A percentile compares a stretch with the other conserved stretches of the same genome.
Evolutionary conservation across 345 rosid genomes (phyloP).

Genomic region (Ceriops tagal): DNA sequence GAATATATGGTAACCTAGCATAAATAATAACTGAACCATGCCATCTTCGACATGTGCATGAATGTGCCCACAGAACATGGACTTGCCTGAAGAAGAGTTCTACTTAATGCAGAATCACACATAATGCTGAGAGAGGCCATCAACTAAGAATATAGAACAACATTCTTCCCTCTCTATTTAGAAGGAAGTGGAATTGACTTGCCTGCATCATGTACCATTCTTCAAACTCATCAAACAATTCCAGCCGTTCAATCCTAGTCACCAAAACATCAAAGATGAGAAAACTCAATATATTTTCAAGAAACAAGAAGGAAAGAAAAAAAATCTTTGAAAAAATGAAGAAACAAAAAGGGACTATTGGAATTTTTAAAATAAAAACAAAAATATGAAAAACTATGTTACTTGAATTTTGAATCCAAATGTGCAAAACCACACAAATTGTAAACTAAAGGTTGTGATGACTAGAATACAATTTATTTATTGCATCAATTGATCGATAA

Average conservation of each 20-base stretch:
- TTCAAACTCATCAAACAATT: conserved; percentile 92
- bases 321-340: background rate
- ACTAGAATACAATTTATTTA: no score
- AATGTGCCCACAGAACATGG: background rate
- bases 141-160: conserved; percentile 2
- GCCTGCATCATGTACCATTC: conserved; percentile 99
- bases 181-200: conserved; percentile 32
- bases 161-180: conserved; percentile 9
- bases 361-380: no score
- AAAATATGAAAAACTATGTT: no score
- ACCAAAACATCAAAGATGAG: conserved; percentile 28
- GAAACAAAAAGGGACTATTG: background rate
- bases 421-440: no score
- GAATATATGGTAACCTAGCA: conserved; percentile 9
- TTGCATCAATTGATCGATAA: no score
- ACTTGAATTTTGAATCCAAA: no score
- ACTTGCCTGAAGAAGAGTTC: background rate
- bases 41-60: background rate
- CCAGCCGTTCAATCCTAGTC: conserved; percentile 81
- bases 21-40: background rate
- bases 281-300: conserved; percentile 12
- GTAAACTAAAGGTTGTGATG: no score
- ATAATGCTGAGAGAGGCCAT: conserved; percentile 2
- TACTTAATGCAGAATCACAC: conserved; percentile 9
- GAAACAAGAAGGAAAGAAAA: conserved; percentile 2